Conservation (phyloP, 305 asterid species). For the Rubia tinctorum region DNA sequence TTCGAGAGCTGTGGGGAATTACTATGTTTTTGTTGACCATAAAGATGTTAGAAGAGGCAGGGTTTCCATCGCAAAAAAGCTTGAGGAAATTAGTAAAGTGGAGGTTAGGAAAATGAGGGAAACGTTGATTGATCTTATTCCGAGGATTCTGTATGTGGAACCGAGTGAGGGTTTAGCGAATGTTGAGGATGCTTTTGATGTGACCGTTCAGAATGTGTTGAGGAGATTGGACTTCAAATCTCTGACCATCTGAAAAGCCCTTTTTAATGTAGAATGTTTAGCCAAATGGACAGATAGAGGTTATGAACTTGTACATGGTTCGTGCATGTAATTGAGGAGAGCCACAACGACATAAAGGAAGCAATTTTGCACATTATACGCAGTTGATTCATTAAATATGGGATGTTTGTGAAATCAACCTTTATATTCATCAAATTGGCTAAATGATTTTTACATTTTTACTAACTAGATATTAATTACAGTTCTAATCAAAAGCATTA, state of each 20-base stretch:
- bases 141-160: neutral
- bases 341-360: too few species aligned
- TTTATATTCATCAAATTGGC: too few species aligned
- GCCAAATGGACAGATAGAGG: too few species aligned
- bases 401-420: too few species aligned
- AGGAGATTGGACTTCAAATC: neutral
- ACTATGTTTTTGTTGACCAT: conserved; percentile 47
- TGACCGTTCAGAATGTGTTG: neutral
- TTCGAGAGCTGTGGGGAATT: conserved; percentile 14
- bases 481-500: too few species aligned
- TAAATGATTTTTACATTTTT: too few species aligned
- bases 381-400: too few species aligned
- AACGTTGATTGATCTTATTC: neutral
- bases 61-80: neutral
- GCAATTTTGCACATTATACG: too few species aligned
- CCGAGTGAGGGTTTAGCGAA: neutral
- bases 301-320: too few species aligned
- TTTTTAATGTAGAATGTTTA: too few species aligned
- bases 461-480: too few species aligned
- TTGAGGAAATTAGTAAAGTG: neutral
- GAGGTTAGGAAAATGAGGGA: conserved; percentile 8
- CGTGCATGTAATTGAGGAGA: too few species aligned
- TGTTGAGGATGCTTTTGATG: conserved; percentile 2
- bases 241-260: neutral
- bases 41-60: conserved; percentile 32